phyloP scores from a whole-genome alignment of 1,284 basidiomycete genomes.

The Sporisorium scitamineum region DNA sequence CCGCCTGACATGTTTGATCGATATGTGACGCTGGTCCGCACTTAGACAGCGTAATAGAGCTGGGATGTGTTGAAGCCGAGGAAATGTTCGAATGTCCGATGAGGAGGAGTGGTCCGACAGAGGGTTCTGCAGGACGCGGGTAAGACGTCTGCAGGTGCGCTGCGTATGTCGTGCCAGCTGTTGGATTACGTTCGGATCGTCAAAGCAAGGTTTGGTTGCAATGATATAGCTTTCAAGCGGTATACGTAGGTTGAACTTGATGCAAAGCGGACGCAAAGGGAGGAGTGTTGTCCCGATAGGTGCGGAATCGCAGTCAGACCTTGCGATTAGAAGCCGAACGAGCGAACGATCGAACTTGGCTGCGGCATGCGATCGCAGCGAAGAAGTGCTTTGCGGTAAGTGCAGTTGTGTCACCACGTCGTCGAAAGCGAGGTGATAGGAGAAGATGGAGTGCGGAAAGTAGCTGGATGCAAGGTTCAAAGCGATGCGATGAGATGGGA shows the following conservation, averaged over 20 bases:
- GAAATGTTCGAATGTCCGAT: background rate
- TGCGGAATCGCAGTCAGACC: background rate
- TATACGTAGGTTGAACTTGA: too few species aligned
- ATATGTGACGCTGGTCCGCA: slow-evolving; percentile 2
- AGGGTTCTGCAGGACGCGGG: background rate
- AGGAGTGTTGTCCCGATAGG: background rate
- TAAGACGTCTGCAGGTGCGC: background rate
- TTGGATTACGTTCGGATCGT: background rate
- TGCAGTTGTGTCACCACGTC: background rate
- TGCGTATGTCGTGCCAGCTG: background rate
- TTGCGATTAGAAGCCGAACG: background rate
- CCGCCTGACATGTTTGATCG: slow-evolving; percentile 36
- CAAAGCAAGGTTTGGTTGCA: background rate
- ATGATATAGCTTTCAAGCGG: background rate
- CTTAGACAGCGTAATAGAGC: background rate
- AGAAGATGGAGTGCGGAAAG: background rate
- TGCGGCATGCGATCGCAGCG: background rate
- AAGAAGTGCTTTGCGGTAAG: background rate
- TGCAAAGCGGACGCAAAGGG: background rate
- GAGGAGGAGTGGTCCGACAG: background rate
- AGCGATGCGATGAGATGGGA: slow-evolving; percentile 2
- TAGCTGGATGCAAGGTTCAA: background rate
- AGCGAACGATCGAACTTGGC: background rate
- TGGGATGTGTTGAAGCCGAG: background rate
- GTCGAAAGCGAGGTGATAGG: background rate